Evolutionary conservation across 257 asterid genomes (phyloP), one percentile per base, ranked within the genome.

Genomic region (Jaltomata sinuosa): DNA sequence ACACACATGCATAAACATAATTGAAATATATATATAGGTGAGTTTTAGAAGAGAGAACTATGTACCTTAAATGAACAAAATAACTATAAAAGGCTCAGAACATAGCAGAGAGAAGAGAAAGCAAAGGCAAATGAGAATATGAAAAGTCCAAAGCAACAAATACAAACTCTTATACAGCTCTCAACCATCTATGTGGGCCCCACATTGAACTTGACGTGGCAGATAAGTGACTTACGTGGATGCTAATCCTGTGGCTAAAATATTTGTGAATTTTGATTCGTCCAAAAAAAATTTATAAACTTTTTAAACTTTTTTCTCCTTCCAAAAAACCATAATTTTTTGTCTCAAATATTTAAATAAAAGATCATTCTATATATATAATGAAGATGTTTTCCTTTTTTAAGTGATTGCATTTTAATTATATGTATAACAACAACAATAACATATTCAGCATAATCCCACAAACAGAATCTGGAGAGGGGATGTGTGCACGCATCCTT

Each of bases 171-270:
- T 94, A 94, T 92, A 74, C 93, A n/a, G n/a, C 95, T 91, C 72
- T 91, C 92, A 89, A 85, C 49, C 76, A 34, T 84, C 47, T 6
- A 0, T 29, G 86, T 87, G 89, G 97, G 90, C 38, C 93, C 97
- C 91, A 87, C 87, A 0, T n/a, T 2, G 10, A 11, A 14, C 8
- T 69, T 62, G 76, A 85, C 95, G 93, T 94, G 93, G 97, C 93
- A 91, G 98, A 95, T 95, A 95, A 95, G 97, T 89, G 83, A 87
- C 87, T 90, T 93, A 92, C 83, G 86, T 42, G 87, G 87, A 77
- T 62, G 50, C 34, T 29, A 16, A 49, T 49, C 82, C 38, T 77
- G 45, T 77, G 64, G 82, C 47, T 49, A 47, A 49, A 12, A 29
- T 15, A 16, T 27, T 49, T 27, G 11, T 9, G 62, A 49, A 47